phyloP scores from a whole-genome alignment of 2,329 filamentous ascomycete genomes.

The Fusarium mexicanum region DNA sequence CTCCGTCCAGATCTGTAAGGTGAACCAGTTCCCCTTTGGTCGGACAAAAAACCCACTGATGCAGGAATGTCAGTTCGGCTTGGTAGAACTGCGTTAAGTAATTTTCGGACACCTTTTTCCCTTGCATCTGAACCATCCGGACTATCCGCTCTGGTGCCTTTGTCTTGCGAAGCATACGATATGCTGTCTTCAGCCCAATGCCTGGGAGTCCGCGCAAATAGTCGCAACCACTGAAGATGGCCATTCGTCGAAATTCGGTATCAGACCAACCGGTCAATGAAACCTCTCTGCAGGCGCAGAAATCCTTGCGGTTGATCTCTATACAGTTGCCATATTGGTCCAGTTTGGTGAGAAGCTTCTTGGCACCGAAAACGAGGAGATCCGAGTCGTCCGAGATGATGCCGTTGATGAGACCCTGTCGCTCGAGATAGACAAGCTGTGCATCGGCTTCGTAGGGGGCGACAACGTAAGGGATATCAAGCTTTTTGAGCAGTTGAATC shows the following conservation, averaged over 20 bases:
- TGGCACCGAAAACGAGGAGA: conserved; percentile 92
- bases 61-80: conserved; percentile 91
- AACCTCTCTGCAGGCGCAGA: conserved; percentile 87
- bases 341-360: conserved; percentile 89
- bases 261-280: conserved; percentile 94
- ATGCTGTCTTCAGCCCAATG: conserved; percentile 92
- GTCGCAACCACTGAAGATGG: conserved; percentile 95
- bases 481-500: conserved; percentile 89
- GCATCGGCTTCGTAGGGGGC: conserved; percentile 97
- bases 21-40: conserved; percentile 75
- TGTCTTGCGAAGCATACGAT: conserved; percentile 89
- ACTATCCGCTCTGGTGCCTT: conserved; percentile 86
- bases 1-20: conserved; percentile 72
- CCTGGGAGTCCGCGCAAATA: conserved; percentile 88
- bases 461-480: conserved; percentile 85
- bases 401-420: conserved; percentile 81
- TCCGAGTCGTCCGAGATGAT: conserved; percentile 98
- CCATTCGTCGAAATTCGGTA: conserved; percentile 91
- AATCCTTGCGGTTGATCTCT: conserved; percentile 89
- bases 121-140: conserved; percentile 86
- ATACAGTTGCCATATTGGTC: conserved; percentile 94
- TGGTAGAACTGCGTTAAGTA: conserved; percentile 85
- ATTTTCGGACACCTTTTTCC: conserved; percentile 82
- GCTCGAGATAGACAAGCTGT: conserved; percentile 94
- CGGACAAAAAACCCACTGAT: conserved; percentile 95